phyloP scores from a whole-genome alignment of 2,329 filamentous ascomycete genomes.

The Trichoderma sp. region DNA sequence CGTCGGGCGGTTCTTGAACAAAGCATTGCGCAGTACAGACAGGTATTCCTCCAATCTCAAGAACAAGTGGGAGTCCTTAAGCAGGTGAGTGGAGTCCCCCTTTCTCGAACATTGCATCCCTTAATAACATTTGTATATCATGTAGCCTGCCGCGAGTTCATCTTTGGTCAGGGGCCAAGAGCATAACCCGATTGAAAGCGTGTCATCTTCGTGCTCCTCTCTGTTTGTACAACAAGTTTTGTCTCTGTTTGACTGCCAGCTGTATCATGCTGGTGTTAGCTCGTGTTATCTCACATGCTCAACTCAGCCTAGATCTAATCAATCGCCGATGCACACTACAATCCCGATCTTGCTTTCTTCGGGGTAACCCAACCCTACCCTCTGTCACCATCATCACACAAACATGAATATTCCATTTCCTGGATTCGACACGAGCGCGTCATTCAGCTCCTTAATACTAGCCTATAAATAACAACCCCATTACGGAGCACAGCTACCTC shows the following conservation, averaged over 20 bases:
- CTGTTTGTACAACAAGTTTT: background rate
- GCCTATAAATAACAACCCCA: slow-evolving; percentile 10
- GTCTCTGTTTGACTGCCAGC: background rate
- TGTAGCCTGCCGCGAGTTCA: slow-evolving; percentile 43
- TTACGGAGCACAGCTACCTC: background rate
- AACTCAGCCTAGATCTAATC: background rate
- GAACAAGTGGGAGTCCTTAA: slow-evolving; percentile 70
- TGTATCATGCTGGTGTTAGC: background rate
- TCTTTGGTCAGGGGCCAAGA: slow-evolving; percentile 29
- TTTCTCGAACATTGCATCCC: background rate
- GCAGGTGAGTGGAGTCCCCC: slow-evolving; percentile 49
- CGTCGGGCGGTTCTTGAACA: slow-evolving; percentile 75
- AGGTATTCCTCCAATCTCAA: slow-evolving; percentile 80
- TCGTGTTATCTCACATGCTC: background rate
- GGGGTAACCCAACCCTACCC: slow-evolving; percentile 2
- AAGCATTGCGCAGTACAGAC: slow-evolving; percentile 82
- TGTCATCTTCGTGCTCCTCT: background rate
- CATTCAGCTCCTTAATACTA: background rate
- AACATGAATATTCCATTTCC: background rate
- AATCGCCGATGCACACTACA: background rate
- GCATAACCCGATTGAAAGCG: background rate
- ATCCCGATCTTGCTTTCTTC: background rate
- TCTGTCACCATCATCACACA: background rate
- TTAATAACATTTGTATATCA: background rate
- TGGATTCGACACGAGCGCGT: background rate